Base-by-base conservation (phyloP, 164 flowering plant genomes). In the Paratinospora sagittata region DNA sequence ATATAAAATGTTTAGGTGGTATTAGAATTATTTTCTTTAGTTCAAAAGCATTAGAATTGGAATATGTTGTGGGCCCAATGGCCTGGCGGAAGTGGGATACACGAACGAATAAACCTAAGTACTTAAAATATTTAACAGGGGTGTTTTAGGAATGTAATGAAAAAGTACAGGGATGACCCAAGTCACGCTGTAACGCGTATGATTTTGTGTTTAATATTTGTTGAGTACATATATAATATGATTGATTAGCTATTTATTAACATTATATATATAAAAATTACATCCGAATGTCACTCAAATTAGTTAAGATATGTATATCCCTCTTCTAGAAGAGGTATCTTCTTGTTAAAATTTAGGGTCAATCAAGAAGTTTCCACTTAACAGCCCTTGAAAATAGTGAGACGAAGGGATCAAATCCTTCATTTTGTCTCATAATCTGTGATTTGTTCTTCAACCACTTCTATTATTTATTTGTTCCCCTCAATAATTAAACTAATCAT, bases 281-380 rank as follows among this genome's bases (percentile, higher is more conserved):
- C 19, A 52, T 52, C 21, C n/a, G n/a, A 52, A 17, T 52, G 4
- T 13, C 57, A 49, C 57, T 52, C 3, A 19, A 52, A 39, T 39
- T 52, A 52, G n/a, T 52, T 52, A 6, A 16, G 58, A 52, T 52
- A n/a, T n/a, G n/a, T n/a, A n/a, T n/a, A n/a, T n/a, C n/a, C 19
- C n/a, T 52, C 21, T 52, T 52, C 58, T 52, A 52, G 58, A 52
- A 52, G 58, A 52, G 58, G 58, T 21, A 52, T 52, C 58, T 52
- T 52, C 21, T 52, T 52, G 21, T 52, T 52, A 52, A 52, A 52
- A 10, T 52, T 52, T n/a, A 16, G 58, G n/a, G n/a, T 52, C n/a
- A 52, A 19, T 52, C 58, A 52, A 52, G 2, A 21, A 16, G 58
- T 52, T 52, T 52, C 19, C 4, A 19, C 16, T 52, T 52, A 52